Evolutionary conservation across 1,284 basidiomycete genomes (phyloP).

Genomic region (Apiotrichum porosum): DNA sequence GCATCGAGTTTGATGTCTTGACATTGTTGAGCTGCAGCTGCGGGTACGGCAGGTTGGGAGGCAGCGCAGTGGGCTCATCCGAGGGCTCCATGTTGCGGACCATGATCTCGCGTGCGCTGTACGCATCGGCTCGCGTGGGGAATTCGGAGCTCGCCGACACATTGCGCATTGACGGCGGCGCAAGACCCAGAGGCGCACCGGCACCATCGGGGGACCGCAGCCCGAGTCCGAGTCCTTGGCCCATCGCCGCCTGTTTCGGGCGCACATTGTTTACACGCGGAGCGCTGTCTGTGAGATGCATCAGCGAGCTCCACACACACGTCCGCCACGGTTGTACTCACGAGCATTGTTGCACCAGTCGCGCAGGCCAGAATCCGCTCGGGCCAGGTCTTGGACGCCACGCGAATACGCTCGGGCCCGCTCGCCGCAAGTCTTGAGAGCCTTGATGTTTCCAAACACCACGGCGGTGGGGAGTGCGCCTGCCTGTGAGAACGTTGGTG

Average conservation of each 20-base stretch:
- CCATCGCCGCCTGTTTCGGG: background rate
- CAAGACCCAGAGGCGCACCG: background rate
- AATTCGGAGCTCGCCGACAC: constrained; percentile 44
- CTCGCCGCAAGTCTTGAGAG: constrained; percentile 61
- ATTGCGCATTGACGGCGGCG: constrained; percentile 20
- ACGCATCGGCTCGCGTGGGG: constrained; percentile 44
- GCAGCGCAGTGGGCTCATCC: constrained; percentile 46
- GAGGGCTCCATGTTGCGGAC: constrained; percentile 36
- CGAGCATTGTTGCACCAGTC: constrained; percentile 68
- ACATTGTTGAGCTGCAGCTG: constrained; percentile 48
- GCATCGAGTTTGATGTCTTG: constrained; percentile 21
- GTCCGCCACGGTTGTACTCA: constrained; percentile 42
- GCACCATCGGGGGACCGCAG: background rate
- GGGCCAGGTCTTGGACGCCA: constrained; percentile 76
- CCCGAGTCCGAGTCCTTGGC: background rate
- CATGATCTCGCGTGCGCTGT: constrained; percentile 42
- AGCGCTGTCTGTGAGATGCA: constrained; percentile 2
- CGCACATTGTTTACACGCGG: background rate
- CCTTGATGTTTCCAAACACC: constrained; percentile 64
- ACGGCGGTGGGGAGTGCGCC: constrained; percentile 64
- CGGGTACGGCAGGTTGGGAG: constrained; percentile 68
- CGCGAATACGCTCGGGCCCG: constrained; percentile 69
- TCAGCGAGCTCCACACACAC: no score
- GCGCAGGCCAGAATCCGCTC: constrained; percentile 69
- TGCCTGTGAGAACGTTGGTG: constrained; percentile 35